A percentile compares a stretch with the other conserved stretches of the same genome.
phyloP scores from a whole-genome alignment of 2,329 filamentous ascomycete species.

The Neopestalotiopsis clavispora region DNA sequence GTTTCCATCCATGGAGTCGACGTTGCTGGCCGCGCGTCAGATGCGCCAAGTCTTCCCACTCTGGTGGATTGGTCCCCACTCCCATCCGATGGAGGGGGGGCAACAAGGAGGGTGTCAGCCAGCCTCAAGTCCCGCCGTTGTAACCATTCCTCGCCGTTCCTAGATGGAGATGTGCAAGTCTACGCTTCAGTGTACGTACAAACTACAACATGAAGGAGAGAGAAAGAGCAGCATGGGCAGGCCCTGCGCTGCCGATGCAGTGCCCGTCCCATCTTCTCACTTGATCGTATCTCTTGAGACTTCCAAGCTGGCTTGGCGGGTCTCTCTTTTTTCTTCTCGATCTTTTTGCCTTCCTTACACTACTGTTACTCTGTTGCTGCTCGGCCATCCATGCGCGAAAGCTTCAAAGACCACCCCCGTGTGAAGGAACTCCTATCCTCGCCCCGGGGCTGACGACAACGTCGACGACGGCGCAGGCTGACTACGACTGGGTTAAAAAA shows the following conservation, averaged over 20 bases:
- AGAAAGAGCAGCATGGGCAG: too few relatives aligned
- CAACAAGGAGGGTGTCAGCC: neutral
- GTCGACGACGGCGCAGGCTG: neutral
- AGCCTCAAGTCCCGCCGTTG: slow-evolving; percentile 11
- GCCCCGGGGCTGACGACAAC: neutral
- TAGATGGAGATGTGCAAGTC: too few relatives aligned
- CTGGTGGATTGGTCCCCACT: slow-evolving; percentile 9
- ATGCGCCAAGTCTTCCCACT: slow-evolving; percentile 14
- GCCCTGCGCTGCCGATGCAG: neutral
- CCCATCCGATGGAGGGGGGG: neutral
- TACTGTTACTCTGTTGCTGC: neutral
- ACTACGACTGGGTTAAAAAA: neutral
- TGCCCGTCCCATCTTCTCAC: neutral
- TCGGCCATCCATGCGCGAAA: neutral
- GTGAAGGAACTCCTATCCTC: neutral
- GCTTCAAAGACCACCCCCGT: neutral
- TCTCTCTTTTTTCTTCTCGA: neutral
- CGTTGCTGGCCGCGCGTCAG: slow-evolving; percentile 18
- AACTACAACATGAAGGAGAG: too few relatives aligned
- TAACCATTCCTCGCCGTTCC: neutral
- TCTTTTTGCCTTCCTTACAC: neutral
- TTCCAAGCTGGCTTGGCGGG: slow-evolving; percentile 16
- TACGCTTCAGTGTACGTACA: too few relatives aligned
- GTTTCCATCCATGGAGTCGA: slow-evolving; percentile 8
- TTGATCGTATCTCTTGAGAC: slow-evolving; percentile 11